Conservation (phyloP, 2,329 filamentous ascomycete species). For the Aspergillus sp. region DNA sequence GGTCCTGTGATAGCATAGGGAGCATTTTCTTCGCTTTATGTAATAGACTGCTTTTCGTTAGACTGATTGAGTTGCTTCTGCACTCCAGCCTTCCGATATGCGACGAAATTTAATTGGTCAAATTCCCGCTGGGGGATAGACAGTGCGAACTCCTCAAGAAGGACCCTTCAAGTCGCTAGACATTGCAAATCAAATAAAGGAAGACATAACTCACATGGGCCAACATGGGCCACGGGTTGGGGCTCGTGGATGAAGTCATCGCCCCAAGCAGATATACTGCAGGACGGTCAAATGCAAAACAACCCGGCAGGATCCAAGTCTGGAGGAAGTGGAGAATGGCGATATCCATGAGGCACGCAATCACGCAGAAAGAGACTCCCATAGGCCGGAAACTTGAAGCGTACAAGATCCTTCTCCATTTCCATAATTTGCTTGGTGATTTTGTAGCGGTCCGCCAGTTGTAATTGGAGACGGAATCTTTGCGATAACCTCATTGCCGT, state of each 20-base stretch:
- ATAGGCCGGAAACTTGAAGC: conserved; percentile 27
- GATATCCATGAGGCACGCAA: conserved; percentile 4
- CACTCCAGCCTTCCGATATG: conserved; percentile 2
- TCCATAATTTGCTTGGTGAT: conserved; percentile 19
- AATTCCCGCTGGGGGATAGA: conserved; percentile 12
- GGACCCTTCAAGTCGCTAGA: conserved; percentile 9
- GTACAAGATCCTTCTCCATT: conserved; percentile 16
- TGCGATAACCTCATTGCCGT: too few relatives aligned
- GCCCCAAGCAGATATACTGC: conserved; percentile 1
- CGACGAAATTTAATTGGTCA: conserved; percentile 3
- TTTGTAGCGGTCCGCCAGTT: conserved; percentile 12
- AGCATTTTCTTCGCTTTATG: conserved; percentile 8
- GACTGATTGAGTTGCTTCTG: conserved; percentile 11
- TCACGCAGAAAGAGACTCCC: conserved; percentile 24
- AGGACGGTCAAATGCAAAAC: conserved; percentile 13
- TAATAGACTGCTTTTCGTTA: conserved; percentile 12
- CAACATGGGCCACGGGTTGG: conserved; percentile 4
- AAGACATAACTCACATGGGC: conserved; percentile 10
- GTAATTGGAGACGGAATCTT: neutral
- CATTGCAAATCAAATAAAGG: neutral
- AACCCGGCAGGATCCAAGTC: conserved; percentile 10
- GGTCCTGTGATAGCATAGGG: conserved; percentile 11
- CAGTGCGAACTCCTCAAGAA: conserved; percentile 8
- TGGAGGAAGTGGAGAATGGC: conserved; percentile 5
- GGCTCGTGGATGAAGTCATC: neutral